Evolutionary conservation across 2,329 filamentous ascomycete species (phyloP), one percentile per base, ranked within the genome.

Genomic region (Xylariaceae sp.): DNA sequence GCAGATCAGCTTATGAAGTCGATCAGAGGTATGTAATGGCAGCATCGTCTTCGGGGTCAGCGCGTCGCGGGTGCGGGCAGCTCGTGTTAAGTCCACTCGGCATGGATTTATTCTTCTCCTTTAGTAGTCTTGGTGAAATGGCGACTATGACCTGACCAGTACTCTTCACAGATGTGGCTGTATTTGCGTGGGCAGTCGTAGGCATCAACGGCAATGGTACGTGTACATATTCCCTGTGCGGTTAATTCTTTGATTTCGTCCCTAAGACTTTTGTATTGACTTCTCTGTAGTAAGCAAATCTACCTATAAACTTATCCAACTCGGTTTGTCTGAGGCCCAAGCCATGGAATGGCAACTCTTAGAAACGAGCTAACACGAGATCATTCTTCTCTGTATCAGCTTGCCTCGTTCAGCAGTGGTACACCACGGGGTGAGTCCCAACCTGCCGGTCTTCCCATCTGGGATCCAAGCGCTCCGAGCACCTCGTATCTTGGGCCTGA

Each of bases 171-270:
- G 89, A 94, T 48, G 87, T 92, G 44, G 89, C 88, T 1, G 87
- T 94, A n/a, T 94, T 95, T 66, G 89, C 89, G 10, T 95, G 89
- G 89, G 87, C 86, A 1, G 72, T 93, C 11, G 83, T 85, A 19
- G 89, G 89, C 18, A 92, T 92, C 73, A 93, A 94, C 66, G 87
- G 87, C 13, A 86, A 83, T 39, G 22, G 22, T 28, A 28, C 22
- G 22, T 28, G 7, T 28, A 5, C 22, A 28, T 5, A 28, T 28
- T 4, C 22, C 22, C 22, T 28, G 22, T 7, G 22, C 22, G 7
- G 4, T 28, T 28, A 28, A 5, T 28, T 28, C 4, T 28, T 28
- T 28, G 4, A 28, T 28, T 28, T 28, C 22, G 22, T 28, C 22
- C 7, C 4, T 7, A 28, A 7, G 7, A 28, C 22, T 28, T n/a